Conservation (phyloP, 768 basidiomycete genomes). For the Butyriboletus loyo region DNA sequence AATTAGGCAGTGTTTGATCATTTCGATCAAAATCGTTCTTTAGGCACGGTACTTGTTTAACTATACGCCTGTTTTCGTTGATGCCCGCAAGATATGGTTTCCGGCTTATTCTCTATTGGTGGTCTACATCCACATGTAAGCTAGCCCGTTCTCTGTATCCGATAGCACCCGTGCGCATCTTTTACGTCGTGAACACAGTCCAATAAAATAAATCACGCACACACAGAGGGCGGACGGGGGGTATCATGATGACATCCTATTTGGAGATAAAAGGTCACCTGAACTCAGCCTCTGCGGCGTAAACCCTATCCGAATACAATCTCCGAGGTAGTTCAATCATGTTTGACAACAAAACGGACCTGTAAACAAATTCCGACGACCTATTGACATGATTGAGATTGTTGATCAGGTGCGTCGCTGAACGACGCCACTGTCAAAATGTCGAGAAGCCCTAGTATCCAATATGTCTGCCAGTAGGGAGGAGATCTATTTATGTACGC, state of each 20-base stretch:
- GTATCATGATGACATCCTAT: constrained; percentile 13
- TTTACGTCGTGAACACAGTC: constrained; percentile 24
- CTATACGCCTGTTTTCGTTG: background rate
- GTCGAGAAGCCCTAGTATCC: constrained; percentile 7
- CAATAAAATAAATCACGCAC: background rate
- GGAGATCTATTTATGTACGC: constrained; percentile 19
- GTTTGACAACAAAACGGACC: constrained; percentile 17
- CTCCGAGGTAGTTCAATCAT: constrained; percentile 25
- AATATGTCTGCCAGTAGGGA: constrained; percentile 8
- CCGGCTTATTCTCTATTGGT: constrained; percentile 6
- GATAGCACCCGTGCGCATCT: constrained; percentile 2
- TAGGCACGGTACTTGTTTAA: constrained; percentile 4
- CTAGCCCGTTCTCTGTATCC: background rate
- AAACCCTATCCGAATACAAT: constrained; percentile 24
- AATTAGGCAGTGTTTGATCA: too few relatives aligned
- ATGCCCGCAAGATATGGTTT: background rate
- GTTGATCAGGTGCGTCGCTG: constrained; percentile 15
- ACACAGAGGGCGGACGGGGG: constrained; percentile 2
- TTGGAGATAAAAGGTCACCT: constrained; percentile 24
- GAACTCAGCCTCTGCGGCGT: constrained; percentile 16
- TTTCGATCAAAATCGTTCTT: background rate
- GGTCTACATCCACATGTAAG: background rate
- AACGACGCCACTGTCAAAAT: constrained; percentile 26
- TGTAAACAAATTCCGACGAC: constrained; percentile 21
- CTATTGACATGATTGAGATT: constrained; percentile 11